phyloP scores from a whole-genome alignment of 2,329 filamentous ascomycete species.

The Talaromyces sp. region DNA sequence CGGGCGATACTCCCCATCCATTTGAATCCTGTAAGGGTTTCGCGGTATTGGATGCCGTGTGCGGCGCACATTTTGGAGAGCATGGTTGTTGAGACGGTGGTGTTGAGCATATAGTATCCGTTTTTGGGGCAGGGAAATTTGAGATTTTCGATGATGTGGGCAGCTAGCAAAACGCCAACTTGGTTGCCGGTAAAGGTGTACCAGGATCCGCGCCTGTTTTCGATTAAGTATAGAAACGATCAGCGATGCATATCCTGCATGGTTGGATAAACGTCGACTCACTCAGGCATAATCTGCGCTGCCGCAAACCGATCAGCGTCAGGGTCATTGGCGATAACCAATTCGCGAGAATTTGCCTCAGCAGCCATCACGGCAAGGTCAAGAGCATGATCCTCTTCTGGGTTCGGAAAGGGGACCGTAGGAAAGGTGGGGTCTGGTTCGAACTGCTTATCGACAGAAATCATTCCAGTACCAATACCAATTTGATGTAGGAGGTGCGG shows the following conservation, averaged over 20 bases:
- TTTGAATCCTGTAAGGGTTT: constrained; percentile 66
- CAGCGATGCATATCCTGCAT: background rate
- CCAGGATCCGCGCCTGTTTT: constrained; percentile 48
- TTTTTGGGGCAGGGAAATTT: constrained; percentile 32
- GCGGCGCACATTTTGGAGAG: constrained; percentile 54
- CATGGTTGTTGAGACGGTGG: constrained; percentile 64
- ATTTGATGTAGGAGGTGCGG: constrained; percentile 33
- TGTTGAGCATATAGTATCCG: constrained; percentile 57
- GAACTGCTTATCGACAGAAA: constrained; percentile 46
- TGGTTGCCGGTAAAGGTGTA: constrained; percentile 64
- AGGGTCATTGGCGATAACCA: constrained; percentile 63
- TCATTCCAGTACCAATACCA: constrained; percentile 32
- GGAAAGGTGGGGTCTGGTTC: constrained; percentile 62
- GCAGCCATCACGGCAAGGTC: constrained; percentile 58
- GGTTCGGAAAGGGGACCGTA: constrained; percentile 63
- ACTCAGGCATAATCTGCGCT: constrained; percentile 53
- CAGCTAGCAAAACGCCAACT: constrained; percentile 59
- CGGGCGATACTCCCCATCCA: constrained; percentile 63
- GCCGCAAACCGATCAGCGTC: constrained; percentile 64
- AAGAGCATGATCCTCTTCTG: constrained; percentile 62
- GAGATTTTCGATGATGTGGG: constrained; percentile 52
- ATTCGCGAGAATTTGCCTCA: constrained; percentile 44
- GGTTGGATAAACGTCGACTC: constrained; percentile 20
- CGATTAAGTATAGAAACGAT: background rate
- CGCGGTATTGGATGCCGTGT: constrained; percentile 56